A percentile compares a stretch with the other conserved stretches of the same genome.
phyloP scores from a whole-genome alignment of 371 early-diverging fungal genomes.

The Mucor saturninus region DNA sequence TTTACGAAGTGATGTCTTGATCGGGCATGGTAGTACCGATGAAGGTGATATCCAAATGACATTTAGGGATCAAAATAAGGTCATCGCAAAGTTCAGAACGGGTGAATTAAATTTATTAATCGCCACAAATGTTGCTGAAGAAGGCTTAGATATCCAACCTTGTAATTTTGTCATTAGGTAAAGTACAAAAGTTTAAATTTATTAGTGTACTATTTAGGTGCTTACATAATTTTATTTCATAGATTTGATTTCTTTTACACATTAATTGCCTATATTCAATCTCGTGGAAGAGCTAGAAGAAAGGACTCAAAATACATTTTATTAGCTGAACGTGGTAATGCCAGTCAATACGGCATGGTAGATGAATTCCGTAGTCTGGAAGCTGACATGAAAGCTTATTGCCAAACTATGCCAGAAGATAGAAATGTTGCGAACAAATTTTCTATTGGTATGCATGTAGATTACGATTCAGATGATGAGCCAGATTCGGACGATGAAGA shows the following conservation, averaged over 20 bases:
- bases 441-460: conserved; percentile 6
- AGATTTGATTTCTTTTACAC: conserved; percentile 82
- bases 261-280: conserved; percentile 85
- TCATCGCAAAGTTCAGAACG: conserved; percentile 70
- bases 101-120: conserved; percentile 81
- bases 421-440: conserved; percentile 43
- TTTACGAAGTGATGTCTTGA: conserved; percentile 61
- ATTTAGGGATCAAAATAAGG: conserved; percentile 65
- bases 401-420: conserved; percentile 50
- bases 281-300: conserved; percentile 92
- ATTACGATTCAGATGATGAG: conserved; percentile 32
- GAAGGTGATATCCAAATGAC: conserved; percentile 65
- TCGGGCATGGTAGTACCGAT: conserved; percentile 69
- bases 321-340: conserved; percentile 64
- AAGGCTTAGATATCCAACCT: conserved; percentile 95
- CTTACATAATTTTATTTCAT: background rate
- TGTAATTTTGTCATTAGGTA: conserved; percentile 86
- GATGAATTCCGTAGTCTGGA: conserved; percentile 56
- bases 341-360: conserved; percentile 40
- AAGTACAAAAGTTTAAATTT: background rate
- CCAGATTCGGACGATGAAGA: conserved; percentile 41
- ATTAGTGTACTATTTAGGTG: background rate
- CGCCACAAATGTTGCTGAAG: conserved; percentile 95
- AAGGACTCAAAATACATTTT: conserved; percentile 76
- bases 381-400: conserved; percentile 56